A percentile compares a stretch with the other conserved stretches of the same genome.
phyloP scores from a whole-genome alignment of 2,329 filamentous ascomycete genomes.

The Epichloe sibirici region DNA sequence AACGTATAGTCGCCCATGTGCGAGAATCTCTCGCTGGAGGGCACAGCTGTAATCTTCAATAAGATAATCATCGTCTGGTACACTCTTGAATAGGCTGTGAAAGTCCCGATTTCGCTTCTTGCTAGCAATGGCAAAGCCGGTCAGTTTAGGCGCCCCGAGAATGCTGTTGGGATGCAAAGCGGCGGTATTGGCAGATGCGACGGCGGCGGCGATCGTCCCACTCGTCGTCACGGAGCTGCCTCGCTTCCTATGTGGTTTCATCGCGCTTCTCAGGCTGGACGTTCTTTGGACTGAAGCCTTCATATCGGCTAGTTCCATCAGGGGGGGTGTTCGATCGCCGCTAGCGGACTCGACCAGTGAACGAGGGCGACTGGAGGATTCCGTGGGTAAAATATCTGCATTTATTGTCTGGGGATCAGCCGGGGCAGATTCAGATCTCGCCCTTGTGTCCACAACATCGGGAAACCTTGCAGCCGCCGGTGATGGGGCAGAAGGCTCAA shows the following conservation, averaged over 20 bases:
- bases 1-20: constrained; percentile 87
- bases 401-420: constrained; percentile 26
- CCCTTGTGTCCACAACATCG: constrained; percentile 33
- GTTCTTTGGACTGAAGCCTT: constrained; percentile 49
- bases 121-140: constrained; percentile 90
- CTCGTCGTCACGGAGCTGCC: constrained; percentile 66
- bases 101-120: constrained; percentile 96
- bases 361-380: constrained; percentile 29
- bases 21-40: constrained; percentile 84
- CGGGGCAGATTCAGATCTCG: constrained; percentile 48
- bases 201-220: constrained; percentile 55
- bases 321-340: constrained; percentile 55
- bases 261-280: constrained; percentile 54
- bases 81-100: constrained; percentile 85
- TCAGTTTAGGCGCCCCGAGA: constrained; percentile 59
- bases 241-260: constrained; percentile 56
- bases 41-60: constrained; percentile 99
- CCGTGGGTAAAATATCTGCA: constrained; percentile 20
- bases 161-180: constrained; percentile 51
- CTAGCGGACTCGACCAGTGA: constrained; percentile 38
- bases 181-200: constrained; percentile 57
- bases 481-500: constrained; percentile 44
- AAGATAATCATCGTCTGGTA: constrained; percentile 93
- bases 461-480: constrained; percentile 44
- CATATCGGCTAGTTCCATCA: constrained; percentile 49